Conservation (phyloP, 78 protist genomes). For the Bodo saltans region DNA sequence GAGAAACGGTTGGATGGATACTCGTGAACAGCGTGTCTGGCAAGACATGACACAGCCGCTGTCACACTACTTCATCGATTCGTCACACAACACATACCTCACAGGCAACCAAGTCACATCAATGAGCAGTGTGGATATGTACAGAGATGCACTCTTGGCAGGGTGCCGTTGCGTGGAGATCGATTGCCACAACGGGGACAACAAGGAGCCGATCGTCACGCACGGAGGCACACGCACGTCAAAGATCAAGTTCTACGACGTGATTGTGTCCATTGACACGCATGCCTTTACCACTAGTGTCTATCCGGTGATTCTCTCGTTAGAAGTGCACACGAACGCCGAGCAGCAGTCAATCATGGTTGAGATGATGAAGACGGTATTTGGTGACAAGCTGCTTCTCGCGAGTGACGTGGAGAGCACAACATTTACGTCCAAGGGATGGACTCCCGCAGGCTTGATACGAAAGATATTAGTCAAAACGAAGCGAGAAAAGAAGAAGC, state of each 20-base stretch:
- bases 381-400: slow-evolving; percentile 19
- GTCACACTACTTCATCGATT: slow-evolving; percentile 56
- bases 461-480: slow-evolving; percentile 40
- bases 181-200: slow-evolving; percentile 82
- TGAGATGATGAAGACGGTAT: slow-evolving; percentile 20
- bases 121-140: slow-evolving; percentile 22
- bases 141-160: slow-evolving; percentile 1
- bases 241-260: slow-evolving; percentile 61
- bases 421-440: not conserved
- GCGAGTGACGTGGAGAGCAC: not conserved
- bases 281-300: slow-evolving; percentile 52
- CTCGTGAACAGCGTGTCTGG: not conserved
- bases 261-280: slow-evolving; percentile 36
- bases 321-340: slow-evolving; percentile 61
- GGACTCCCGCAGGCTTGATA: slow-evolving; percentile 19
- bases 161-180: slow-evolving; percentile 54
- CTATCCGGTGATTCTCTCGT: slow-evolving; percentile 74
- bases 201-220: slow-evolving; percentile 75
- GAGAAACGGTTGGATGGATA: not conserved
- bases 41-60: slow-evolving; percentile 68
- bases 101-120: slow-evolving; percentile 70
- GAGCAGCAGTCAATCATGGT: slow-evolving; percentile 39
- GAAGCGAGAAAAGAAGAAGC: slow-evolving; percentile 6
- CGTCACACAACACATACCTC: slow-evolving; percentile 89
- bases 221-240: slow-evolving; percentile 81